Evolutionary conservation across 805 yeast species (phyloP).

Genomic region (Wickerhamomyces alni): DNA sequence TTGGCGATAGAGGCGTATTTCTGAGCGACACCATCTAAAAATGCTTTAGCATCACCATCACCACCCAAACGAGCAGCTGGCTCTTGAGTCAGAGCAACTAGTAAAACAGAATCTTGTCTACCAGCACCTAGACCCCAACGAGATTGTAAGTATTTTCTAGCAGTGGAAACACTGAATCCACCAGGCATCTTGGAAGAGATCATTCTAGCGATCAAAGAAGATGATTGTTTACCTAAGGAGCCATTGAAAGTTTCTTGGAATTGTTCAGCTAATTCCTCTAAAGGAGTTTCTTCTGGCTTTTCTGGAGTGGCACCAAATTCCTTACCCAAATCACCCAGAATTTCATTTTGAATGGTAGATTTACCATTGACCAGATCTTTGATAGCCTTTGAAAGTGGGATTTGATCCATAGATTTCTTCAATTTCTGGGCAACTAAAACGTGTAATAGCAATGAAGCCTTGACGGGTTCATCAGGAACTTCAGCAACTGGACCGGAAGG

Average conservation of each 20-base stretch:
- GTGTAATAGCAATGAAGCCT: conserved; percentile 76
- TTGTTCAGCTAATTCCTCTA: conserved; percentile 90
- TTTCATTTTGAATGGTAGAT: conserved; percentile 97
- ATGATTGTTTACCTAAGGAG: conserved; percentile 87
- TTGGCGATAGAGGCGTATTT: conserved; percentile 85
- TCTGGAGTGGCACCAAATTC: conserved; percentile 98
- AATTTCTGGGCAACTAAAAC: conserved; percentile 92
- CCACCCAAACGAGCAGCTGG: conserved; percentile 84
- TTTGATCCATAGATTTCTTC: conserved; percentile 81
- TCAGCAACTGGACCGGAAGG: conserved; percentile 78
- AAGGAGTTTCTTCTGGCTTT: conserved; percentile 97
- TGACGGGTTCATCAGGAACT: conserved; percentile 84
- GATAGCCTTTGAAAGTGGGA: conserved; percentile 87
- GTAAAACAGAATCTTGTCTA: conserved; percentile 87
- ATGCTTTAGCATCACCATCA: conserved; percentile 87
- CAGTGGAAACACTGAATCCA: conserved; percentile 89
- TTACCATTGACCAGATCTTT: conserved; percentile 98
- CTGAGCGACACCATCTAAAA: conserved; percentile 74
- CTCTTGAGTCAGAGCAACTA: conserved; percentile 80
- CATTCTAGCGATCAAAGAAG: conserved; percentile 82
- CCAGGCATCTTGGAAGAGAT: conserved; percentile 99
- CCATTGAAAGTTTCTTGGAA: conserved; percentile 91
- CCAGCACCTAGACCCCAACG: conserved; percentile 92
- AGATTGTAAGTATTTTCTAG: conserved; percentile 86
- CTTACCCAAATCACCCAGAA: conserved; percentile 96